Evolutionary conservation across 1,284 basidiomycete species (phyloP).

Genomic region (Moniliella sp.): DNA sequence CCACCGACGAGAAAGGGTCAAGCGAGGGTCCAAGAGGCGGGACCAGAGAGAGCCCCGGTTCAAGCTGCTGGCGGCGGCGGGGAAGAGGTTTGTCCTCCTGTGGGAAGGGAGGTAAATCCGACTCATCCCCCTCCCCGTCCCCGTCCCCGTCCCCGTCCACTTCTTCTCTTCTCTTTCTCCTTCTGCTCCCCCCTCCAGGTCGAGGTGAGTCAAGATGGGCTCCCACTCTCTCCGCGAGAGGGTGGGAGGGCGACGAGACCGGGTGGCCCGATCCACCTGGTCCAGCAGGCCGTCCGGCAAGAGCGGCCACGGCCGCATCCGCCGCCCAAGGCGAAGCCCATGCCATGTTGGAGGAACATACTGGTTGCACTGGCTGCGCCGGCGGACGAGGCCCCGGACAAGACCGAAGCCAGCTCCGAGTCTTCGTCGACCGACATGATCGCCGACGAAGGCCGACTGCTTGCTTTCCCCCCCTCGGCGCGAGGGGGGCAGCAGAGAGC

Average conservation of each 20-base stretch:
- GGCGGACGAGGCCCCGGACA: background rate
- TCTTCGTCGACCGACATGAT: background rate
- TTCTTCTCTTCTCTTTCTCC: too few species aligned
- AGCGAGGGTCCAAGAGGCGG: too few species aligned
- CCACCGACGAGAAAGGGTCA: too few species aligned
- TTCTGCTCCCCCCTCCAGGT: too few species aligned
- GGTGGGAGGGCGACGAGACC: background rate
- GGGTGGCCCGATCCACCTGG: constrained; percentile 4
- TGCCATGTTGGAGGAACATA: constrained; percentile 5
- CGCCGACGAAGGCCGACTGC: background rate
- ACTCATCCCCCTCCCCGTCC: too few species aligned
- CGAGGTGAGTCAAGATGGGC: too few species aligned
- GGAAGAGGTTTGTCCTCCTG: too few species aligned
- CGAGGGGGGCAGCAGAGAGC: constrained; percentile 9
- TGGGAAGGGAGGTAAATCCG: too few species aligned
- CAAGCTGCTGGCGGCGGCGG: too few species aligned
- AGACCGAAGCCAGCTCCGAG: background rate
- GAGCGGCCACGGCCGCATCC: constrained; percentile 18
- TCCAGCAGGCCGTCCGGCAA: constrained; percentile 15
- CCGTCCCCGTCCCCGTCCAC: too few species aligned
- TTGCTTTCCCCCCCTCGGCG: background rate
- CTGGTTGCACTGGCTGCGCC: constrained; percentile 3
- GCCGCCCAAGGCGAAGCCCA: constrained; percentile 14
- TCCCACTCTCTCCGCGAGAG: too few species aligned
- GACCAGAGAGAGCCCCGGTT: too few species aligned